Evolutionary conservation across 108 stramenopile species (phyloP), one percentile per base, ranked within the genome.

Genomic region (Craspedostauros australis): DNA sequence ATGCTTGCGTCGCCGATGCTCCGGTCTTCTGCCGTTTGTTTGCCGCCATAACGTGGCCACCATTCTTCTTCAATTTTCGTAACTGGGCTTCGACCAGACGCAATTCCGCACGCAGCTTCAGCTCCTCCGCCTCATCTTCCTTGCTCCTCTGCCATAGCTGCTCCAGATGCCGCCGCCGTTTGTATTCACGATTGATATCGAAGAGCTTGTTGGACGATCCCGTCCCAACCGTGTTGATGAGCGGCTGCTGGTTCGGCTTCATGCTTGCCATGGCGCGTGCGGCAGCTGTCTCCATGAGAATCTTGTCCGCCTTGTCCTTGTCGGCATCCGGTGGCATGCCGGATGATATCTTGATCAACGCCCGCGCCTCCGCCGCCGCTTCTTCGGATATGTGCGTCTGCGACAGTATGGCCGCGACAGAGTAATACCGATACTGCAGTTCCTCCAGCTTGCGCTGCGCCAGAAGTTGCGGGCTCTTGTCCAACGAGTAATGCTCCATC

Each of bases 391-490:
- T 68, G 16, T 76, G 60, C 5, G 55, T 32, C 39, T 71, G 77
- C 6, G 68, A 49, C 54, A 93, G 54, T 21, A 73, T 58, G 3
- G 70, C 75, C 30, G 86, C 94, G 12, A 95, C 79, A 36, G 57
- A 51, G 64, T 97, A 97, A 61, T 92, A 97, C 24, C 94, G 74
- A 60, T 91, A 56, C 67, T 91, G 86, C 44, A 97, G 62, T 62
- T 97, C 93, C 57, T 97, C 85, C 38, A 89, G 66, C 34, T 65
- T 73, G 32, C 84, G 65, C 60, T 26, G 39, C 21, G 40, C 22
- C 5, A 24, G 36, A 2, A 7, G 22, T 54, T 54, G 7, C 25
- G 42, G 3, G 11, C 21, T 34, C 43, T 39, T 36, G 28, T 39
- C 21, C 44, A 32, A 39, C 50, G 21, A 30, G 54, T 19, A 53